Evolutionary conservation across 2,329 filamentous ascomycete species (phyloP).

Genomic region (Colletotrichum lupini): DNA sequence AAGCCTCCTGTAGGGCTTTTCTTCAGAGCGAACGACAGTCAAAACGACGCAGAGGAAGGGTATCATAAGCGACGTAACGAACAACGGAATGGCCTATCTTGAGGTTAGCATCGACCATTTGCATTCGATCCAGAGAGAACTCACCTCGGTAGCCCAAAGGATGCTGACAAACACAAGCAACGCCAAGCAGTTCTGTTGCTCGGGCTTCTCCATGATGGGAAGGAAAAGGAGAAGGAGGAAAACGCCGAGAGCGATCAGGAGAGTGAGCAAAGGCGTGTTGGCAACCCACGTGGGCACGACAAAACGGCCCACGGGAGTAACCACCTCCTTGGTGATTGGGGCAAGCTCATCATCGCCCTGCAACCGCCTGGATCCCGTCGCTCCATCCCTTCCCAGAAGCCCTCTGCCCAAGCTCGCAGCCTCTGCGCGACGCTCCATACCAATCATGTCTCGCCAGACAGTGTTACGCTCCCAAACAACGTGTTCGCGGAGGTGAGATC

Average conservation of each 20-base stretch:
- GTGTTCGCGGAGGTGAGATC: conserved; percentile 92
- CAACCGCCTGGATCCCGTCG: conserved; percentile 74
- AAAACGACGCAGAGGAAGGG: conserved; percentile 93
- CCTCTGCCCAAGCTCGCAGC: conserved; percentile 91
- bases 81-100: conserved; percentile 86
- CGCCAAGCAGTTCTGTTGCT: conserved; percentile 96
- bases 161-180: conserved; percentile 94
- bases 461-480: conserved; percentile 99
- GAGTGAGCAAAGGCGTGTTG: conserved; percentile 81
- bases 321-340: conserved; percentile 73
- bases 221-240: conserved; percentile 81
- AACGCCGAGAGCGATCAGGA: conserved; percentile 76
- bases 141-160: conserved; percentile 94
- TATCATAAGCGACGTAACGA: conserved; percentile 93
- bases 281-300: conserved; percentile 84
- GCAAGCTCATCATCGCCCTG: conserved; percentile 85
- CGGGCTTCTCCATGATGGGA: conserved; percentile 85
- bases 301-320: conserved; percentile 83
- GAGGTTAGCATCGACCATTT: conserved; percentile 32
- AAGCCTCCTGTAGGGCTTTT: conserved; percentile 65
- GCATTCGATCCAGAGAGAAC: conserved; percentile 33
- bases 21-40: conserved; percentile 83
- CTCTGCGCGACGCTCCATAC: conserved; percentile 94
- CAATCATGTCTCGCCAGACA: conserved; percentile 99
- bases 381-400: conserved; percentile 79